phyloP scores from a whole-genome alignment of 768 basidiomycete genomes.

The Serendipita sp. region DNA sequence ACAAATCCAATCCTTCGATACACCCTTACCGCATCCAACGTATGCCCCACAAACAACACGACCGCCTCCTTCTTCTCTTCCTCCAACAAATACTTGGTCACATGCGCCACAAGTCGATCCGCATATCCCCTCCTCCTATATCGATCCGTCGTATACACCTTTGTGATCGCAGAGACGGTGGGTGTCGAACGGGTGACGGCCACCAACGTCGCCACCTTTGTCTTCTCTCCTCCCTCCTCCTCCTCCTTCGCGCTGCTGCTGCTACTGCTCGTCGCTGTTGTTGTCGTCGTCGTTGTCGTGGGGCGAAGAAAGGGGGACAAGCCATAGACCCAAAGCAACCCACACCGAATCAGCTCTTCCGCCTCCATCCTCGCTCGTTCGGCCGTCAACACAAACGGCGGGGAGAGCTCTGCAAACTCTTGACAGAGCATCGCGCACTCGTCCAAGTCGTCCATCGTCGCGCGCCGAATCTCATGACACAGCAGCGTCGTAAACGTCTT shows the following conservation, averaged over 20 bases:
- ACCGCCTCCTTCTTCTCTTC: slow-evolving; percentile 23
- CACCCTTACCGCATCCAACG: slow-evolving; percentile 36
- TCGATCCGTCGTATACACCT: neutral
- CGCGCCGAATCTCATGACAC: neutral
- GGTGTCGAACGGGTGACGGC: slow-evolving; percentile 4
- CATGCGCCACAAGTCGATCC: slow-evolving; percentile 1
- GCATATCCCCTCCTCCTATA: neutral
- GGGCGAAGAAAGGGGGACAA: too few relatives aligned
- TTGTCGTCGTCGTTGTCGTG: neutral
- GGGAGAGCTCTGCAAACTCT: neutral
- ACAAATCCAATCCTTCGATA: slow-evolving; percentile 54
- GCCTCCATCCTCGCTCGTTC: neutral
- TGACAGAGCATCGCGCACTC: neutral
- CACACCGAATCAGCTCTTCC: neutral
- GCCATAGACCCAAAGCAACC: neutral
- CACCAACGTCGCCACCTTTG: neutral
- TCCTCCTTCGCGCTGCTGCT: too few relatives aligned
- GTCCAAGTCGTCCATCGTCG: neutral
- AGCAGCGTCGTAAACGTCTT: too few relatives aligned
- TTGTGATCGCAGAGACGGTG: slow-evolving; percentile 3
- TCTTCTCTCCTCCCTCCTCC: neutral
- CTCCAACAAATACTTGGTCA: neutral
- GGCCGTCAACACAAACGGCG: neutral
- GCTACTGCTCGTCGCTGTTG: too few relatives aligned
- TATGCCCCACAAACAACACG: slow-evolving; percentile 53